Percentiles rank a stretch among this genome's conserved stretches.
These are phyloP conservation scores for Mycena albidolilacea DNA, from an alignment of 768 basidiomycete species.

Conservation along the genomic window DNA sequence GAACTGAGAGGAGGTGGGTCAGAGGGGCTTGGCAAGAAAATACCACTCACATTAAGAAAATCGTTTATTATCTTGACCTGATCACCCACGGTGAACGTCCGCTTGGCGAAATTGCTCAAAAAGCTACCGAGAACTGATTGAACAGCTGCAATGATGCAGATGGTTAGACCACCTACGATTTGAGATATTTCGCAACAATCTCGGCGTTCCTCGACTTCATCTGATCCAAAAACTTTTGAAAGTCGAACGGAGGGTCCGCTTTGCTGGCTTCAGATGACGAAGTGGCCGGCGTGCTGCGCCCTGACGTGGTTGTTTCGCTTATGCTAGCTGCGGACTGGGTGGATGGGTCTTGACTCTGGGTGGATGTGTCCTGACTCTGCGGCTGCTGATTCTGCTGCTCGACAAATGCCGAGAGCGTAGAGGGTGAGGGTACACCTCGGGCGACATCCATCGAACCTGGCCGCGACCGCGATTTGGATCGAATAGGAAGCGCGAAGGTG, in stretches of 20 bases:
- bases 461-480: conserved; percentile 66
- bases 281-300: conserved; percentile 36
- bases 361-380: not conserved
- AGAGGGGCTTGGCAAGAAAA: conserved; percentile 22
- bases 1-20: conserved; percentile 68
- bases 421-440: conserved; percentile 68
- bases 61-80: conserved; percentile 97
- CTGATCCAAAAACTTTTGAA: conserved; percentile 95
- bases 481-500: conserved; percentile 69
- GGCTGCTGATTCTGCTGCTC: conserved; percentile 57
- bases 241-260: conserved; percentile 82
- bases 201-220: conserved; percentile 92
- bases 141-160: conserved; percentile 19
- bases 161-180: conserved; percentile 77
- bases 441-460: conserved; percentile 76
- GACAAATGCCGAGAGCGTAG: conserved; percentile 69
- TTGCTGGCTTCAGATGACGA: conserved; percentile 43
- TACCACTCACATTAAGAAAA: conserved; percentile 80
- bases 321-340: conserved; percentile 42
- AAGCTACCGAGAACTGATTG: conserved; percentile 67
- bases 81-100: conserved; percentile 92
- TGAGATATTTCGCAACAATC: conserved; percentile 93
- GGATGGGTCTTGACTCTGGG: conserved; percentile 10
- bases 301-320: conserved; percentile 34
- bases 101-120: conserved; percentile 92